Conservation (phyloP, 1,284 basidiomycete species). For the Inonotus hispidus region DNA sequence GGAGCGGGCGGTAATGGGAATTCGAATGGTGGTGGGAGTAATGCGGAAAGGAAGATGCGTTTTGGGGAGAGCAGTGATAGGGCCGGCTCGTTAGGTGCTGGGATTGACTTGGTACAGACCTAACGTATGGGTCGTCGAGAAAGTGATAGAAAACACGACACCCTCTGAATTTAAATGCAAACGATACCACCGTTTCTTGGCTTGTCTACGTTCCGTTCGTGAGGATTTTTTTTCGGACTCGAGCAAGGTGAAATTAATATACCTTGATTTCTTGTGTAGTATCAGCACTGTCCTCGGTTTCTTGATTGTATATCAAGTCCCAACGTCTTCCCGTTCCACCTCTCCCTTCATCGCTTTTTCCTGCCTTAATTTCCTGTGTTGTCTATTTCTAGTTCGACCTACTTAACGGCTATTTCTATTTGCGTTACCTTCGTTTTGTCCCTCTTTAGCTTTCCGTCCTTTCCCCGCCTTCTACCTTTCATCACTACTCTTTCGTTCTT, state of each 20-base stretch:
- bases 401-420: background rate
- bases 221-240: background rate
- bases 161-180: background rate
- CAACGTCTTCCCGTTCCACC: background rate
- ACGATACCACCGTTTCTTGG: background rate
- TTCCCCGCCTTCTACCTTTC: background rate
- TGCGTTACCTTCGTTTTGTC: background rate
- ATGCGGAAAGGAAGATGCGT: slow-evolving; percentile 1
- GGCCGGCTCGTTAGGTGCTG: slow-evolving; percentile 35
- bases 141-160: background rate
- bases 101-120: slow-evolving; percentile 45
- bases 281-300: background rate
- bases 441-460: background rate
- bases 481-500: background rate
- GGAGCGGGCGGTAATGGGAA: background rate
- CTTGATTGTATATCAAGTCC: background rate
- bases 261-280: background rate
- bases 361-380: background rate
- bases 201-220: background rate
- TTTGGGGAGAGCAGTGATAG: slow-evolving; percentile 13
- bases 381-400: background rate
- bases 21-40: background rate
- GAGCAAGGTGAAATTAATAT: background rate
- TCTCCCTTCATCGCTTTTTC: background rate
- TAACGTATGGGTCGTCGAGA: slow-evolving; percentile 19